Evolutionary conservation across 1,139 yeast genomes (phyloP).

Genomic region (Zygosaccharomyces sapae): DNA sequence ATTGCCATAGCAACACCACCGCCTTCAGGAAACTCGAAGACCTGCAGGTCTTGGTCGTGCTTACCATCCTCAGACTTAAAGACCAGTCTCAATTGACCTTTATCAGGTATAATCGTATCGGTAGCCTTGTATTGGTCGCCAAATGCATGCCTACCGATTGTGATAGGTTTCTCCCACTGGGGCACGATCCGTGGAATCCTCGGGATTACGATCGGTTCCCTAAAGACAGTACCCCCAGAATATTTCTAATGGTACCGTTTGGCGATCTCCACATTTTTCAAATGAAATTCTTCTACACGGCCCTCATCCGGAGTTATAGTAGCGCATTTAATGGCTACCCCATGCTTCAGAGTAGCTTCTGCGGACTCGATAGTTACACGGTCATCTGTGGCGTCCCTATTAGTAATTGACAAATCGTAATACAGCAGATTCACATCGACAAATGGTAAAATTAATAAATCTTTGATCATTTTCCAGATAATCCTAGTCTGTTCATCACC

Average conservation of each 20-base stretch:
- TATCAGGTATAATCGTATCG: constrained; percentile 70
- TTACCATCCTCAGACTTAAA: constrained; percentile 75
- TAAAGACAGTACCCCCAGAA: constrained; percentile 94
- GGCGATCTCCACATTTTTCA: constrained; percentile 98
- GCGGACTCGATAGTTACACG: constrained; percentile 88
- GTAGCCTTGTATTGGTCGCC: constrained; percentile 97
- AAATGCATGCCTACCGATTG: constrained; percentile 94
- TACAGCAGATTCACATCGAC: constrained; percentile 84
- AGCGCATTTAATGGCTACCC: constrained; percentile 95
- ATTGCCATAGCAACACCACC: constrained; percentile 87
- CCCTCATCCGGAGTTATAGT: constrained; percentile 98
- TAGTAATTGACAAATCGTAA: constrained; percentile 81
- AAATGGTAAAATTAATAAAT: constrained; percentile 76
- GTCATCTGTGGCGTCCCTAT: constrained; percentile 84
- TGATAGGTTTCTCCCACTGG: constrained; percentile 91
- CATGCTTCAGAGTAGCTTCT: constrained; percentile 78
- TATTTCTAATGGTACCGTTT: constrained; percentile 92
- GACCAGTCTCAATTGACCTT: constrained; percentile 75
- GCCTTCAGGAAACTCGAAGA: constrained; percentile 60
- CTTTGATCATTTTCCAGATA: constrained; percentile 83
- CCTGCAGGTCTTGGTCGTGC: constrained; percentile 51
- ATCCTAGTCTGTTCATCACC: constrained; percentile 96
- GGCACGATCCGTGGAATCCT: constrained; percentile 86
- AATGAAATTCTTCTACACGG: constrained; percentile 80
- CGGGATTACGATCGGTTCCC: constrained; percentile 92